Percentiles rank a stretch among this genome's conserved stretches.
Evolutionary conservation across 805 yeast species (phyloP).

Genomic region (Saturnispora galanensis): DNA sequence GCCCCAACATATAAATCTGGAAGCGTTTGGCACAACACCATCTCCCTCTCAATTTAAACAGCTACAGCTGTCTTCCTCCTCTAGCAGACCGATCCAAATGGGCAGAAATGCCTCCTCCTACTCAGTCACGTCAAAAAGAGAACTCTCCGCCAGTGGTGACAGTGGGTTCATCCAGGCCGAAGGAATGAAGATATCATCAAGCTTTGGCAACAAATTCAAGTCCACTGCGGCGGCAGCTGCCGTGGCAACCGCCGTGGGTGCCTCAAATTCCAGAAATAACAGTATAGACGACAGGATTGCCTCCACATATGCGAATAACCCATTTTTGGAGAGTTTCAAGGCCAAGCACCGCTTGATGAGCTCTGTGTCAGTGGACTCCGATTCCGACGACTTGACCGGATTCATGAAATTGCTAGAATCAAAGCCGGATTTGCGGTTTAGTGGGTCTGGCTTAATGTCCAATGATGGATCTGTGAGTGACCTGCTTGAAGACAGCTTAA

Average conservation of each 20-base stretch:
- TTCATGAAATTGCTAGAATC: conserved; percentile 29
- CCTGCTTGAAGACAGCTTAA: conserved; percentile 21
- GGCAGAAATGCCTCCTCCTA: conserved; percentile 41
- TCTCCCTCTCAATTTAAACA: conserved; percentile 5
- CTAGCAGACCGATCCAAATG: conserved; percentile 25
- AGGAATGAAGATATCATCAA: conserved; percentile 53
- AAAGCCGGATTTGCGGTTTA: conserved; percentile 28
- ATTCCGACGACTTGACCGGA: conserved; percentile 26
- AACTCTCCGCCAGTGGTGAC: conserved; percentile 4
- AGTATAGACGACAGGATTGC: conserved; percentile 18
- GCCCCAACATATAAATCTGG: conserved; percentile 16
- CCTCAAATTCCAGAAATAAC: conserved; percentile 17
- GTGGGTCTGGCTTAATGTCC: conserved; percentile 9
- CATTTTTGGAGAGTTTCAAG: conserved; percentile 20
- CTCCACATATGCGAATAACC: conserved; percentile 13
- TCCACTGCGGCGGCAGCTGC: conserved; percentile 7
- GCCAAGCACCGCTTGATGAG: conserved; percentile 18
- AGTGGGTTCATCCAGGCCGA: conserved; percentile 3
- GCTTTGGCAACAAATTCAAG: conserved; percentile 52
- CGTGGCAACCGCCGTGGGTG: no score
- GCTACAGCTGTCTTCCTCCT: conserved; percentile 14
- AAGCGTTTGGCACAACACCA: conserved; percentile 1
- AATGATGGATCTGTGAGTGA: conserved; percentile 19
- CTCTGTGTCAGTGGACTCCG: conserved; percentile 19
- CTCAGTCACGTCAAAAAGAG: conserved; percentile 2